phyloP scores from a whole-genome alignment of 495 filamentous ascomycete species.

The Aspergillus cristatus region DNA sequence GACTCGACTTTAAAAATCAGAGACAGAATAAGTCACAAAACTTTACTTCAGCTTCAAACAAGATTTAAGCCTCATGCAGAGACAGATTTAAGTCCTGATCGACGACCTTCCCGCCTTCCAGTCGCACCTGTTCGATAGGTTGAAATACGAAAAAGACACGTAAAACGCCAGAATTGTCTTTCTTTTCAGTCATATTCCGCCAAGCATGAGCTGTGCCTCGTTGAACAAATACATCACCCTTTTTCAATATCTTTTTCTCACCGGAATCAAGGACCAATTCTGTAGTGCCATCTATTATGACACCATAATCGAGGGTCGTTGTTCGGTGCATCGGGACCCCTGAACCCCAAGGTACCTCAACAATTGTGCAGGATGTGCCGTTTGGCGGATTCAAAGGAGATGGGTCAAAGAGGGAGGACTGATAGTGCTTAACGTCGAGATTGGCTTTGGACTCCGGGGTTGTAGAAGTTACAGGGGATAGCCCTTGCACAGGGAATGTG shows the following conservation, averaged over 20 bases:
- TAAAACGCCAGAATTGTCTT: background rate
- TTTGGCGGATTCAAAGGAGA: too few species aligned
- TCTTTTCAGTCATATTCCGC: slow-evolving; percentile 45
- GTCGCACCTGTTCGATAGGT: background rate
- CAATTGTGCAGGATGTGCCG: too few species aligned
- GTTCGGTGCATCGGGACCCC: slow-evolving; percentile 62
- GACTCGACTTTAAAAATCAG: too few species aligned
- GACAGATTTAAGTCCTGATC: too few species aligned
- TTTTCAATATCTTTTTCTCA: slow-evolving; percentile 50
- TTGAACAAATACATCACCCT: slow-evolving; percentile 61
- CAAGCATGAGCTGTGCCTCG: slow-evolving; percentile 57
- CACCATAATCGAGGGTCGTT: slow-evolving; percentile 59
- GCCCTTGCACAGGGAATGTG: too few species aligned
- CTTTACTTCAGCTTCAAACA: too few species aligned
- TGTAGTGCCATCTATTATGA: slow-evolving; percentile 61
- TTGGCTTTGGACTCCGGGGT: too few species aligned
- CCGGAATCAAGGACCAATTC: slow-evolving; percentile 64
- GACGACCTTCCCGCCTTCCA: background rate
- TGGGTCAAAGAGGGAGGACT: too few species aligned
- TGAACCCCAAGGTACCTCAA: slow-evolving; percentile 55
- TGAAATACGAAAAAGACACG: background rate
- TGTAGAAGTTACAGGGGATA: too few species aligned
- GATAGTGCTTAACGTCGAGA: too few species aligned
- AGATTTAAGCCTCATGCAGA: too few species aligned
- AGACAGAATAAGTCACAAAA: too few species aligned